Evolutionary conservation across 2,329 filamentous ascomycete genomes (phyloP), one percentile per base, ranked within the genome.

Genomic region (Beauveria sp.): DNA sequence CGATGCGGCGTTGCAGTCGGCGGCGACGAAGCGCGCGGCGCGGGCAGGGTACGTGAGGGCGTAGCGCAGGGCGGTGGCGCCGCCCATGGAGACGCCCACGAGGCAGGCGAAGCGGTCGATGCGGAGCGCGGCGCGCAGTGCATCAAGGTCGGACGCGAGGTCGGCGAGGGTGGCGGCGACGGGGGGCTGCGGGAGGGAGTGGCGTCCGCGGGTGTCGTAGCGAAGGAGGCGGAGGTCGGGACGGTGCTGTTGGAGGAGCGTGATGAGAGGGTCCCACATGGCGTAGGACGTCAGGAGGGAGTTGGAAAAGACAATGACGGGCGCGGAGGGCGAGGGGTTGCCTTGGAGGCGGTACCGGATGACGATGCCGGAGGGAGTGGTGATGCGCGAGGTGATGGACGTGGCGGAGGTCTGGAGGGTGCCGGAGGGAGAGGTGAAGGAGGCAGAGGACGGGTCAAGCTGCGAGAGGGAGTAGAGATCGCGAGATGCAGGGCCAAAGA

Each of bases 191-290:
- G 73, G 81, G 62, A 78, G 74, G 42, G 70, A 66, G 69, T 81
- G 75, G 7, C 90, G 84, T 6, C 91, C 91, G 57, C 91, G 90
- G 2, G 85, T 82, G 71, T 91, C 84, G 75, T 92, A 96, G 10
- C 91, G 86, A 1, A 96, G 77, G 65, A 96, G 81, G 57, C 89
- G 86, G 71, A 91, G 87, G 45, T 84, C 79, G 3, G 85, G 83
- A 26, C 86, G 83, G 43, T 82, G 69, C 0, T 75, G 71, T 56
- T 81, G 80, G 66, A 95, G 81, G n/a, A 83, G 75, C 1, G 77
- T 75, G 1, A 95, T 76, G 63, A 96, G 84, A 1, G 79, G 79
- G 67, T 95, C 88, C 91, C 91, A 96, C 82, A 96, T 95, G 71
- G 83, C 79, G 65, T 88, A 81, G 53, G 87, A 86, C 2, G 90